Percentiles rank a stretch among this genome's conserved stretches.
Conservation (phyloP, 2,329 filamentous ascomycete genomes). For the Xylariaceae sp. region DNA sequence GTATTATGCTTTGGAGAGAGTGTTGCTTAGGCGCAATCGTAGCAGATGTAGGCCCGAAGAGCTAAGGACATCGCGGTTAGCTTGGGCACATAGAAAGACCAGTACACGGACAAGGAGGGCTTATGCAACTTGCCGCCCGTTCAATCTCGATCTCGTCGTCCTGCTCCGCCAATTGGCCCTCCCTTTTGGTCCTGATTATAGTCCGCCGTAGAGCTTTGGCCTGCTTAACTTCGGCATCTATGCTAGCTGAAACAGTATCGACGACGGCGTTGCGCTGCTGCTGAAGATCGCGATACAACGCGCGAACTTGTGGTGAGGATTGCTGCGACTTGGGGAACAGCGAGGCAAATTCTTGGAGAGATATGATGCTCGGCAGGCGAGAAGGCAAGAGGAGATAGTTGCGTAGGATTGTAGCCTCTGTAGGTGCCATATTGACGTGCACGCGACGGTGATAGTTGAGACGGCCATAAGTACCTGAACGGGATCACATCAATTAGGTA, state of each 20-base stretch:
- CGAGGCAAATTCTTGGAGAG: slow-evolving; percentile 67
- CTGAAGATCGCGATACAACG: slow-evolving; percentile 75
- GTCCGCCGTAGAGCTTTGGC: slow-evolving; percentile 54
- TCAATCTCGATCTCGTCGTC: slow-evolving; percentile 62
- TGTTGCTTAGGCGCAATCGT: slow-evolving; percentile 48
- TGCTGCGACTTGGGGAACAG: slow-evolving; percentile 67
- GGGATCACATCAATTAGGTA: too few relatives aligned
- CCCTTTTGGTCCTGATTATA: slow-evolving; percentile 48
- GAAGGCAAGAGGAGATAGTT: slow-evolving; percentile 76
- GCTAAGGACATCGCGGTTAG: slow-evolving; percentile 36
- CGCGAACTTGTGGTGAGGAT: slow-evolving; percentile 59
- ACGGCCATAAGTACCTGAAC: not conserved
- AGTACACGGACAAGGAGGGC: not conserved
- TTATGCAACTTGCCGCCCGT: slow-evolving; percentile 41
- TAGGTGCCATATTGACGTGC: slow-evolving; percentile 55
- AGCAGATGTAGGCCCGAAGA: slow-evolving; percentile 50
- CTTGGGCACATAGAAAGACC: not conserved
- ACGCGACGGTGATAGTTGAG: not conserved
- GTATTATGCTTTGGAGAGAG: slow-evolving; percentile 57
- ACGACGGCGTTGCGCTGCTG: slow-evolving; percentile 63
- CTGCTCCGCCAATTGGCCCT: slow-evolving; percentile 48
- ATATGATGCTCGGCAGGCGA: slow-evolving; percentile 65
- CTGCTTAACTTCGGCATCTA: slow-evolving; percentile 57
- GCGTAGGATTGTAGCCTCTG: slow-evolving; percentile 67
- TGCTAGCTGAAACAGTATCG: slow-evolving; percentile 60